phyloP scores from a whole-genome alignment of 805 yeast species.

The Dipodascus albidus region DNA sequence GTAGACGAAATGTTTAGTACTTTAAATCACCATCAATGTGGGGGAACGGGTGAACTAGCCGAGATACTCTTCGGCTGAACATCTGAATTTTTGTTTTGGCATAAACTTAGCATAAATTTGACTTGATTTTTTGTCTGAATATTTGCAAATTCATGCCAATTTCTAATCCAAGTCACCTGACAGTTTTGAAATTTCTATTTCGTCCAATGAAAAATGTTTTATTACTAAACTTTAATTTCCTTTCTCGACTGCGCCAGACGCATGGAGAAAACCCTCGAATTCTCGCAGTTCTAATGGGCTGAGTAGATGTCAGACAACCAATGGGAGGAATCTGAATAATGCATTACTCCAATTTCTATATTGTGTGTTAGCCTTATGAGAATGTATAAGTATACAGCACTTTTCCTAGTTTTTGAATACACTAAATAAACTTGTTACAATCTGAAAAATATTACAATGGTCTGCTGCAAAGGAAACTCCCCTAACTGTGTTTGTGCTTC shows the following conservation, averaged over 20 bases:
- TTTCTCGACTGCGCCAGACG: too few relatives aligned
- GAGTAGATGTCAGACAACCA: background rate
- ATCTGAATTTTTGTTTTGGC: too few relatives aligned
- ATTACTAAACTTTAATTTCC: background rate
- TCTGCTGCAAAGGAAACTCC: conserved; percentile 32
- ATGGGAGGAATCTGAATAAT: background rate
- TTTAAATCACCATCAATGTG: background rate
- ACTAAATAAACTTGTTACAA: background rate
- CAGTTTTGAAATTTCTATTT: too few relatives aligned
- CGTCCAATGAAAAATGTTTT: background rate
- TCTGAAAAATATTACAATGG: conserved; percentile 18
- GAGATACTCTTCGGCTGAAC: too few relatives aligned
- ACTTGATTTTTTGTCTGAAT: background rate
- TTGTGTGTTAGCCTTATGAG: too few relatives aligned
- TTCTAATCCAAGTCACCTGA: background rate
- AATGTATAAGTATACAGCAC: background rate
- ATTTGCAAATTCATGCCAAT: background rate
- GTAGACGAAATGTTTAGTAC: background rate
- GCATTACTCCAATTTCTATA: background rate
- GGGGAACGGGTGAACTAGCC: too few relatives aligned
- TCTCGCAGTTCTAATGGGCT: background rate
- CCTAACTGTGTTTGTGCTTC: conserved; percentile 46
- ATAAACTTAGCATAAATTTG: background rate
- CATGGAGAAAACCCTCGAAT: background rate
- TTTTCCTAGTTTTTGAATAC: too few relatives aligned